Evolutionary conservation across 805 yeast genomes (phyloP), one percentile per base, ranked within the genome.

Genomic region (Kodamaea kakaduensis): DNA sequence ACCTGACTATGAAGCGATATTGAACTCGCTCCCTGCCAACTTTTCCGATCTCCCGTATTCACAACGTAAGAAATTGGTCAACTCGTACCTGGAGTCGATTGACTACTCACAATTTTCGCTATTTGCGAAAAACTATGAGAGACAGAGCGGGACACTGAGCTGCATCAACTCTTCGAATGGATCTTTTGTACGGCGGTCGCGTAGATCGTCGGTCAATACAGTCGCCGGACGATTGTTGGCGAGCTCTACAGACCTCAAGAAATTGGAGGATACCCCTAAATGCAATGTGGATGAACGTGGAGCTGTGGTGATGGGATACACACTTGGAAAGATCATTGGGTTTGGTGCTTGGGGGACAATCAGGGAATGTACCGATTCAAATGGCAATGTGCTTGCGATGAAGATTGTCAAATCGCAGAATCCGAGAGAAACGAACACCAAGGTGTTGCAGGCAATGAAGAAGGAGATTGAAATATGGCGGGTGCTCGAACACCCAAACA

Each of bases 261-360:
- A 53, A 39, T 38, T 59, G 16, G 45, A 46, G 31, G 20, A 32
- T 9, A 41, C 44, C 14, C 63, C 64, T 24, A 52, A 66, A 41
- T 36, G 38, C 17, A 67, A 71, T 45, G 64, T 66, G 6, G 84
- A 79, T 47, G 86, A 81, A 38, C 76, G 73, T 41, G 95, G 94
- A 1, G 80, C 84, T 9, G 54, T 71, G 16, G 75, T 87, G 1
- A 45, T 81, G 61, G 78, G 75, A 10, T 77, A 77, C 45, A 69
- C 59, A 20, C 53, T 88, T 19, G 95, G 94, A 1, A 78, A 77
- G 46, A 72, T 81, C 8, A 80, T 87, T 42, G 96, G 96, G 1
- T 77, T 75, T 52, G 96, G 97, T 9, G 94, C 95, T 0, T 89
- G 93, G 83, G 95, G 96, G 8, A 72, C 81, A 18, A 81, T 88